These are phyloP conservation scores for Pelargonium cotyledonis DNA, from an alignment of 441 rosid genomes.

Conservation along the genomic window DNA sequence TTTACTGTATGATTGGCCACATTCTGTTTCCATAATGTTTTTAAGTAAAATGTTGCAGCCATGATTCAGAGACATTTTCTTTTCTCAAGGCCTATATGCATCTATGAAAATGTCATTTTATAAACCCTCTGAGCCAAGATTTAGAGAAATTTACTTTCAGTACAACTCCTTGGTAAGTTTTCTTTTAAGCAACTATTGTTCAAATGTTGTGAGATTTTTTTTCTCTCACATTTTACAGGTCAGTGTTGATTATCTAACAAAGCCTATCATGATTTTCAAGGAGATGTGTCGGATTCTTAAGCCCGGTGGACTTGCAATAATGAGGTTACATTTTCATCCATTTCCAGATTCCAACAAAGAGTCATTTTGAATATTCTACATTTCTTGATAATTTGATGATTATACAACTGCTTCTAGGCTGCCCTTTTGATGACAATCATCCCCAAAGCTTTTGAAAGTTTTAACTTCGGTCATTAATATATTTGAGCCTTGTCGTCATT, in stretches of 20 bases:
- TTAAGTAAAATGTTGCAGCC: too few relatives aligned
- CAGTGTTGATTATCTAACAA: conserved; percentile 81
- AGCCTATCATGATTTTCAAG: conserved; percentile 71
- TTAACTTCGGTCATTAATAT: neutral
- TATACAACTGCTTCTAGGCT: too few relatives aligned
- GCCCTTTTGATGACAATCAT: neutral
- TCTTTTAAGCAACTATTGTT: neutral
- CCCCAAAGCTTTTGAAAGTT: neutral
- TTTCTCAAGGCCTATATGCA: neutral
- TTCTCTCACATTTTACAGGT: conserved; percentile 39
- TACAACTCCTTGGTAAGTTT: neutral
- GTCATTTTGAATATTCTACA: neutral
- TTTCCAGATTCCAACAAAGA: neutral
- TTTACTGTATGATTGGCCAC: neutral
- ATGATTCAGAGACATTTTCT: neutral
- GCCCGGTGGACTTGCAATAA: conserved; percentile 77
- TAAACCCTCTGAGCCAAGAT: neutral
- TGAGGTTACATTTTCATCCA: conserved; percentile 44
- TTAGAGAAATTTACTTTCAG: neutral
- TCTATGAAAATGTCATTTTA: neutral
- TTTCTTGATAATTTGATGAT: neutral
- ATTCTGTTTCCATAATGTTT: too few relatives aligned
- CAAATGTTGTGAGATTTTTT: neutral
- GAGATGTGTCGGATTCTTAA: conserved; percentile 77
- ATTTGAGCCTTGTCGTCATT: too few relatives aligned